Evolutionary conservation across 306 rosid species (phyloP), one percentile per base, ranked within the genome.

Genomic region (Morella rubra): DNA sequence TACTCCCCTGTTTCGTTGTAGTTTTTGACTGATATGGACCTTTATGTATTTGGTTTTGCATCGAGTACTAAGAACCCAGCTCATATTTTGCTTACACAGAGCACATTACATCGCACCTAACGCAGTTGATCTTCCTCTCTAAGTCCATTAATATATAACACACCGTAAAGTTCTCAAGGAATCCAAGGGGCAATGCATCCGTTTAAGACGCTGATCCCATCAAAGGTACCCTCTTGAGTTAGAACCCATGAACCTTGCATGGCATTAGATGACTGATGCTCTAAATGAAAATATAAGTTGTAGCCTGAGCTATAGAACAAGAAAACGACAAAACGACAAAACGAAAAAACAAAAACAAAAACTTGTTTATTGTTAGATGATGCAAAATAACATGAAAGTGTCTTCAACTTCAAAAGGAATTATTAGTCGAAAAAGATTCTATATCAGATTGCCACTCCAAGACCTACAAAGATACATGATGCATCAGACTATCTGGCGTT

Each of bases 1-100:
- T 92, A 62, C 97, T 92, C 85, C 90, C 93, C 54, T 92, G 96
- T 83, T 92, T 92, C 84, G 91, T 92, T 16, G 16, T 90, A 64
- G 86, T 87, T 77, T 85, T 90, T 76, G 73, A 69, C 72, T 89
- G 74, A 91, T 71, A 37, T 78, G 67, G 22, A 65, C 18, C 6
- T 15, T 8, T 8, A 41, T 62, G 46, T 32, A 7, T 37, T 37
- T 62, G 45, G 14, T 62, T 62, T 62, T 32, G 42, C 41, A 61
- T 61, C 16, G 7, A 61, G 68, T 0, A 61, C 6, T 40, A 15
- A 64, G 40, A 40, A 7, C 19, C 20, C 20, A 16, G 14, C 49
- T 64, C 20, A 64, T 41, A 40, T 64, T 64, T 15, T 40, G 27
- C 50, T 65, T 18, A 10, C 50, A 42, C 32, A 27, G 32, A 27